Evolutionary conservation across 164 flowering plant genomes (phyloP).

Genomic region (Amborella trichopoda): DNA sequence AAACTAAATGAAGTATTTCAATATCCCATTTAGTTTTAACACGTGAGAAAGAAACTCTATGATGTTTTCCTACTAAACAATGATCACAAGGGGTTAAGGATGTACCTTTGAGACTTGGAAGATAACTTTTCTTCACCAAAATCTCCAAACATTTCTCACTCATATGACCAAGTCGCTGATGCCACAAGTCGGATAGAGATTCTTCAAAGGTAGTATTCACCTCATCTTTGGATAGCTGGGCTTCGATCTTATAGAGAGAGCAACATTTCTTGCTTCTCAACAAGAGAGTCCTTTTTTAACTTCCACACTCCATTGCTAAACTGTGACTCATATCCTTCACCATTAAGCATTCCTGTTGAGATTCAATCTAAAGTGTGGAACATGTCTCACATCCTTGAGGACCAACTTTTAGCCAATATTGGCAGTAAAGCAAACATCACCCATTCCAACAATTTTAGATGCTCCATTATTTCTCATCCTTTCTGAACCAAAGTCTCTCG

Average conservation of each 20-base stretch:
- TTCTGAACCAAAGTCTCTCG: no score
- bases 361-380: not conserved
- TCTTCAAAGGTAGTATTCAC: not conserved
- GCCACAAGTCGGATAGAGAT: not conserved
- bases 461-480: no score
- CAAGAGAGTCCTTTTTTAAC: not conserved
- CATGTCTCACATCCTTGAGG: not conserved
- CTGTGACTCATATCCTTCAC: not conserved
- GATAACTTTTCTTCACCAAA: not conserved
- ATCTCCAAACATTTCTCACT: not conserved
- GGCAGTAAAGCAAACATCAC: not conserved
- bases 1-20: not conserved
- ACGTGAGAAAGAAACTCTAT: not conserved
- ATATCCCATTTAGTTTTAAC: not conserved
- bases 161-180: conserved; percentile 2
- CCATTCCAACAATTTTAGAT: not conserved
- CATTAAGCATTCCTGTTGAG: not conserved
- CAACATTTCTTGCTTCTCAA: not conserved
- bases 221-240: not conserved
- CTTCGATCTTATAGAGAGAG: not conserved
- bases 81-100: not conserved
- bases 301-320: not conserved
- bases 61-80: not conserved
- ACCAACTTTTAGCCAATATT: not conserved
- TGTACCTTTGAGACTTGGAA: not conserved